phyloP scores from a whole-genome alignment of 1,139 yeast species.

The Suhomyces anneliseae region DNA sequence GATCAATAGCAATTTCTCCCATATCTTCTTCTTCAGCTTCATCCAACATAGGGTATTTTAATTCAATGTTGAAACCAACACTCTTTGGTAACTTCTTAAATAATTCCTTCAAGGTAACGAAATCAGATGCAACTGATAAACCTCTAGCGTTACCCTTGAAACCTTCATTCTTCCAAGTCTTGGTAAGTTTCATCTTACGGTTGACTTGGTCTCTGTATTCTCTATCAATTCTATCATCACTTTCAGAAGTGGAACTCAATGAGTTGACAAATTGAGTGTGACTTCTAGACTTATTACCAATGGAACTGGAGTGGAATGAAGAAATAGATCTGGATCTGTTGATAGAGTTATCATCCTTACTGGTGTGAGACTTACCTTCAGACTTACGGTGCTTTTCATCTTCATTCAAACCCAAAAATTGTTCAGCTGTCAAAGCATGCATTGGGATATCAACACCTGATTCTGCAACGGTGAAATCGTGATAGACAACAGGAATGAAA shows the following conservation, averaged over 20 bases:
- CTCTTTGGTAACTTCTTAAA: constrained; percentile 76
- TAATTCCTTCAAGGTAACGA: constrained; percentile 83
- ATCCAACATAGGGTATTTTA: constrained; percentile 94
- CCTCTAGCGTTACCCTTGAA: constrained; percentile 94
- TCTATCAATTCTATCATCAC: constrained; percentile 34
- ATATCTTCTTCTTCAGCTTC: constrained; percentile 88
- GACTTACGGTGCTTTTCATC: constrained; percentile 12
- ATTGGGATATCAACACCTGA: constrained; percentile 96
- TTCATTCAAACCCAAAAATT: constrained; percentile 68
- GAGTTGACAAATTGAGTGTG: constrained; percentile 10
- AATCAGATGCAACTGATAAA: constrained; percentile 83
- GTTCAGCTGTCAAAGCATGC: constrained; percentile 90
- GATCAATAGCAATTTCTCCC: constrained; percentile 81
- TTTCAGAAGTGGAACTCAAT: constrained; percentile 8
- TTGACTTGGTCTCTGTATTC: constrained; percentile 43
- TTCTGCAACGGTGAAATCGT: constrained; percentile 93
- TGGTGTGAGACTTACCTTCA: constrained; percentile 18
- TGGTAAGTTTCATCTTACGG: constrained; percentile 80
- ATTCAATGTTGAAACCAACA: constrained; percentile 93
- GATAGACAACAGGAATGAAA: constrained; percentile 87
- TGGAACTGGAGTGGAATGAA: constrained; percentile 35
- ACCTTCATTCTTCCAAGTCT: constrained; percentile 82
- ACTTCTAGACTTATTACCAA: constrained; percentile 14
- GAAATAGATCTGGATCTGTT: constrained; percentile 45
- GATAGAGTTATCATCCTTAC: constrained; percentile 39